phyloP scores from a whole-genome alignment of 225 moss, liverwort and hornwort species.

The Pleurozium schreberi region DNA sequence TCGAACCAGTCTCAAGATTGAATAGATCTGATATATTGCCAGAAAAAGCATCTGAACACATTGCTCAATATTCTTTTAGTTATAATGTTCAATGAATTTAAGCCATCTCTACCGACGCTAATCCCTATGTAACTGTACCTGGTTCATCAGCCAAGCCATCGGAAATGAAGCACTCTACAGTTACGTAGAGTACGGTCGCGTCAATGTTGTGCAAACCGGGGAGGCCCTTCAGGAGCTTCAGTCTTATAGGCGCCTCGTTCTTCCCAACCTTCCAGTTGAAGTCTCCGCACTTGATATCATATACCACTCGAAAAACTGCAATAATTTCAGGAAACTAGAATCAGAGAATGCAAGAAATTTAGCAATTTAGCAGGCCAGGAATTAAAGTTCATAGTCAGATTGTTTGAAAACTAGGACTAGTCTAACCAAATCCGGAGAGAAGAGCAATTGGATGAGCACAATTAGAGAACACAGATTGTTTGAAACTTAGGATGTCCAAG shows the following conservation, averaged over 20 bases:
- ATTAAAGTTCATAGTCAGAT: too few relatives aligned
- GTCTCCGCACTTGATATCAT: neutral
- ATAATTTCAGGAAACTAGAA: neutral
- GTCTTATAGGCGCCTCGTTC: neutral
- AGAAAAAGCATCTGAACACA: neutral
- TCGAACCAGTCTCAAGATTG: neutral
- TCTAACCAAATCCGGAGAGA: neutral
- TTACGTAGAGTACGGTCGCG: constrained; percentile 1
- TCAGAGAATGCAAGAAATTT: neutral
- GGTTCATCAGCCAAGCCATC: constrained; percentile 10
- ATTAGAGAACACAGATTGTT: neutral
- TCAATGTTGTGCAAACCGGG: constrained; percentile 11
- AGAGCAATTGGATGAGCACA: neutral
- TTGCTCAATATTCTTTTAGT: too few relatives aligned
- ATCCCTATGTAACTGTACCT: neutral
- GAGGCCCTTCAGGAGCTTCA: constrained; percentile 32
- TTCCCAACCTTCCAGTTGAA: constrained; percentile 15
- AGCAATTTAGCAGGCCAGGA: too few relatives aligned
- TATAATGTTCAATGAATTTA: neutral
- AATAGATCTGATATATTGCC: neutral
- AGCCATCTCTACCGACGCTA: neutral
- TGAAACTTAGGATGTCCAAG: neutral
- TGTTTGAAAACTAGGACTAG: neutral
- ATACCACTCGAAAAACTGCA: constrained; percentile 32
- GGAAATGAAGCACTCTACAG: constrained; percentile 33